Evolutionary conservation across 257 asterid species (phyloP), one percentile per base, ranked within the genome.

Genomic region (Datura wrightii): DNA sequence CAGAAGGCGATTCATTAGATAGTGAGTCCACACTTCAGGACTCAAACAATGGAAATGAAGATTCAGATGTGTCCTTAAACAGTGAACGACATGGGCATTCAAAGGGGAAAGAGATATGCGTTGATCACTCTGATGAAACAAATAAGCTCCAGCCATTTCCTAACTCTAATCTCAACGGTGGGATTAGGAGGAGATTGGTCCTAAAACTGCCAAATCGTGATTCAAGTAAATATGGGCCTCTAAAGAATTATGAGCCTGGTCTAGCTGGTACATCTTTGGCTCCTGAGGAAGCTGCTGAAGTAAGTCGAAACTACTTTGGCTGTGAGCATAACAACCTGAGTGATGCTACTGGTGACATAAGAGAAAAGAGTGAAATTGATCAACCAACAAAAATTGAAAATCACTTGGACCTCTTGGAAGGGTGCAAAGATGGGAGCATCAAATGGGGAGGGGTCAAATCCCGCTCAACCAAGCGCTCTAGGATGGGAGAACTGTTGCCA

Each of bases 401-500:
- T 65, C 90, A 83, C 84, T 86, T 89, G 58, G 98, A 90, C 84
- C 93, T 94, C 88, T 97, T 92, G 86, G 95, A 91, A 89, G 95
- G 94, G 80, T 88, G 88, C 87, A 92, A 94, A 87, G 90, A 90
- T 84, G 91, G 96, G 66, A 85, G 92, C 80, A 88, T 92, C 83
- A 89, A 92, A 82, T 96, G 98, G 98, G 98, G 98, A 86, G 98
- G 98, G 82, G 94, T 92, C 89, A 94, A 87, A 87, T 63, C 92
- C 83, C 98, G 99, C 79, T 89, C 97, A 63, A 88, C 97, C 71
- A 97, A 97, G 89, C 95, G 93, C 88, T 82, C 90, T 78, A 95
- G 89, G 89, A 82, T 87, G 70, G 98, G 89, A 78, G 96, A 91
- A 90, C 84, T 92, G 79, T 83, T 82, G 39, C 66, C 92, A 82